Evolutionary conservation across 805 yeast genomes (phyloP), one percentile per base, ranked within the genome.

Genomic region (Candida namnaoensis): DNA sequence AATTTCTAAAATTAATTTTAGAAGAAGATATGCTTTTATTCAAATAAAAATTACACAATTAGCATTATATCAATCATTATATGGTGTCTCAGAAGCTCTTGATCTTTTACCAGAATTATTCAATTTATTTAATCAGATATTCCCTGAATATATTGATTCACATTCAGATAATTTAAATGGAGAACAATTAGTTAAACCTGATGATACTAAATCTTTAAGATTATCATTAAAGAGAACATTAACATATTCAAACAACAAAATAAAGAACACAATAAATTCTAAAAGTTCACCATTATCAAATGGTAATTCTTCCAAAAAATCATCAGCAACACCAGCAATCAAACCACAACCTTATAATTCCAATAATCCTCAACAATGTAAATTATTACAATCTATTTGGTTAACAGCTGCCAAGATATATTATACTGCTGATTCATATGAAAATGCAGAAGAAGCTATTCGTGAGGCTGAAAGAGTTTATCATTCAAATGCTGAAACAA

Each of bases 21-120:
- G 39, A 14, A 43, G 62, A 33, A 62, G 72, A 51, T 64, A 72
- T 62, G 78, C 72, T 43, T 71, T 79, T 42, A 54, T 80, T 40
- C 85, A 86, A 54, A 68, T 88, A 56, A 84, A 84, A 50, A 68
- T 84, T 60, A 82, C 95, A 0, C 86, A 82, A 51, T 62, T 88
- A 33, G 78, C 86, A 1, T 64, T 87, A n/a, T 62, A 78, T 40
- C 88, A 83, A 51, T 69, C 76, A 6, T 64, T 74, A 5, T 68
- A 73, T 43, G 91, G 88, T 7, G 60, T 71, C 1, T 65, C 69
- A 27, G 73, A 73, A 36, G 77, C 88, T 1, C 57, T 86, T 44
- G 86, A 80, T 35, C 66, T 69, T 39, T 56, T 88, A n/a, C 74
- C 84, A 2, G 87, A 76, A 37, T 69, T 86, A 9, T 82, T 88